Percentiles rank a stretch among this genome's conserved stretches.
These are phyloP conservation scores for Trypanosoma boissoni DNA, from an alignment of 208 protist species.

Conservation along the genomic window DNA sequence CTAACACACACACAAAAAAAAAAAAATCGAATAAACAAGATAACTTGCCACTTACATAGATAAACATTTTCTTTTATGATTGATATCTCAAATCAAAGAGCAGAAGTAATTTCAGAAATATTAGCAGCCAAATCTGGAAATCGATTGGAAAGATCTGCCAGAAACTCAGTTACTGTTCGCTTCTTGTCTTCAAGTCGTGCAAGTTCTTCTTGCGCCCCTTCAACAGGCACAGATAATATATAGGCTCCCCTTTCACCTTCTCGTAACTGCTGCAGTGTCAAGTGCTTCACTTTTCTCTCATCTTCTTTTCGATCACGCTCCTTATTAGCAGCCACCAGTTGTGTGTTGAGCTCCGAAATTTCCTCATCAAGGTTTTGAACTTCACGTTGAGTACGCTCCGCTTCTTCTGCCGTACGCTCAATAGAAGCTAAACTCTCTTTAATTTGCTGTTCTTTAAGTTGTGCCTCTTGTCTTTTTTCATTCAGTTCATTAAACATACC, in stretches of 20 bases:
- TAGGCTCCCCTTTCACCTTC: constrained; percentile 84
- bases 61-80: constrained; percentile 3
- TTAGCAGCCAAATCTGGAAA: constrained; percentile 74
- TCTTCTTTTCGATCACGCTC: constrained; percentile 70
- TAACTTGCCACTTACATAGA: constrained; percentile 2
- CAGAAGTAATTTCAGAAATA: constrained; percentile 17
- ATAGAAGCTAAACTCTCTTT: constrained; percentile 81
- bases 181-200: constrained; percentile 62
- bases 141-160: constrained; percentile 64
- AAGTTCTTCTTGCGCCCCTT: constrained; percentile 46
- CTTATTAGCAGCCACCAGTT: constrained; percentile 49
- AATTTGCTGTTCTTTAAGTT: constrained; percentile 71
- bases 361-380: constrained; percentile 65
- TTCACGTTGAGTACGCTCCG: constrained; percentile 71
- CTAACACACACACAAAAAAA: constrained; percentile 8
- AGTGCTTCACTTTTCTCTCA: constrained; percentile 76
- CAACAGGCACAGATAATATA: constrained; percentile 67
- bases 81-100: constrained; percentile 2
- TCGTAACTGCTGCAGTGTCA: constrained; percentile 74
- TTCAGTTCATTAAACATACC: constrained; percentile 88
- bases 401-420: constrained; percentile 70
- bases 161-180: constrained; percentile 54
- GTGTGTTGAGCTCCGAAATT: constrained; percentile 63
- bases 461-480: constrained; percentile 81
- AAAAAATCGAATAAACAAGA: constrained; percentile 10